phyloP scores from a whole-genome alignment of 2,329 filamentous ascomycete genomes.

The Ophiobolus disseminans region DNA sequence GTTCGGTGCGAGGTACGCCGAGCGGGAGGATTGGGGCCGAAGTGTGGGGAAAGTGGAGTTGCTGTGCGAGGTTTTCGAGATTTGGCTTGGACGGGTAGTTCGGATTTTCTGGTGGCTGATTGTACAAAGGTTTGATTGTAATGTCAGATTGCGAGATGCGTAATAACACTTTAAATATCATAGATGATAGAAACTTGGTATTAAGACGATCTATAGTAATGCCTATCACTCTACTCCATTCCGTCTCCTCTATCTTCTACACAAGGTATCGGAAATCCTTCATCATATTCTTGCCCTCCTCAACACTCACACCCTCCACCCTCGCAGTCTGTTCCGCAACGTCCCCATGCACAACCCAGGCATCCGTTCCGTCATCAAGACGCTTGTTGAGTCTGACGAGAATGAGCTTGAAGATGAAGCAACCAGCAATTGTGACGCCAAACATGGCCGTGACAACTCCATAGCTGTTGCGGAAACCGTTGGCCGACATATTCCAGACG shows the following conservation, averaged over 20 bases:
- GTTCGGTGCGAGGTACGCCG: conserved; percentile 1
- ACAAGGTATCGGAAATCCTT: conserved; percentile 45
- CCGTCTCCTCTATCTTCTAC: conserved; percentile 9
- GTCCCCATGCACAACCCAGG: conserved; percentile 37
- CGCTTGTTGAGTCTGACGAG: conserved; percentile 40
- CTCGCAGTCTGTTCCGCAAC: conserved; percentile 40
- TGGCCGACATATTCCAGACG: conserved; percentile 66
- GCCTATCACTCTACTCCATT: background rate
- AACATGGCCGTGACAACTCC: conserved; percentile 72
- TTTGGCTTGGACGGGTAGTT: no score
- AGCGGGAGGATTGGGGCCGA: background rate
- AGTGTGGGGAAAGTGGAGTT: conserved; percentile 1
- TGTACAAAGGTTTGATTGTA: no score
- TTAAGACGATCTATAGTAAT: background rate
- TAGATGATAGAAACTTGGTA: no score
- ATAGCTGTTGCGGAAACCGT: conserved; percentile 70
- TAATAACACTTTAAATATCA: no score
- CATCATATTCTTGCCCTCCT: conserved; percentile 36
- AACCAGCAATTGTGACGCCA: conserved; percentile 63
- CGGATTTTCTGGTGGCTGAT: no score
- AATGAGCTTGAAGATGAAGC: conserved; percentile 43
- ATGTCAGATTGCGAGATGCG: no score
- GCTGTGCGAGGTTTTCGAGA: no score
- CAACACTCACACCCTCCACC: conserved; percentile 35
- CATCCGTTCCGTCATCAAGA: conserved; percentile 38